Evolutionary conservation across 495 filamentous ascomycete species (phyloP), one percentile per base, ranked within the genome.

Genomic region (Geopyxis carbonaria): DNA sequence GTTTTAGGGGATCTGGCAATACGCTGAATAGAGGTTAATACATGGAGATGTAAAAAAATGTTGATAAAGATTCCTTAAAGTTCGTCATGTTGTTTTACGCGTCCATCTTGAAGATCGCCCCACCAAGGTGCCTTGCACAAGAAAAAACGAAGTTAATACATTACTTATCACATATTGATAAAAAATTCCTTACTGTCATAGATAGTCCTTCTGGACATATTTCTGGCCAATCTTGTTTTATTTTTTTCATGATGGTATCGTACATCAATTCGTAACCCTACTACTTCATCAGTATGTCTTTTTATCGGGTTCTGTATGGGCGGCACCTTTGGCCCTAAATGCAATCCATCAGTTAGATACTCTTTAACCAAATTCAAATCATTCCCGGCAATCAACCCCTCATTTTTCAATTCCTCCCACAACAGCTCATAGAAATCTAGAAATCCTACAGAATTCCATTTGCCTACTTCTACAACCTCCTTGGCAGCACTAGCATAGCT

Each of bases 21-120:
- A 89, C 81, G 0, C 50, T 92, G 29, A 92, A 92, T 59, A 71
- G 79, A 52, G 83, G 81, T 8, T 89, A 59, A 40, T 5, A 5
- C n/a, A n/a, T n/a, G n/a, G n/a, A n/a, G n/a, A n/a, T n/a, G n/a
- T n/a, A n/a, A n/a, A n/a, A n/a, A n/a, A n/a, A n/a, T n/a, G n/a
- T n/a, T n/a, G n/a, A n/a, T n/a, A n/a, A n/a, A n/a, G n/a, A n/a
- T n/a, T n/a, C n/a, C n/a, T n/a, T n/a, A n/a, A n/a, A n/a, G n/a
- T n/a, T n/a, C n/a, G n/a, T n/a, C n/a, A n/a, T n/a, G n/a, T n/a
- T n/a, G n/a, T n/a, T n/a, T n/a, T n/a, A n/a, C n/a, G n/a, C n/a
- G n/a, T n/a, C n/a, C n/a, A n/a, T n/a, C n/a, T n/a, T n/a, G n/a
- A n/a, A 38, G 35, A 24, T 38, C 22, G n/a, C 35, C 35, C 35